A percentile compares a stretch with the other conserved stretches of the same genome.
Evolutionary conservation across 495 filamentous ascomycete genomes (phyloP).

Genomic region (Glutinoglossum americanum): DNA sequence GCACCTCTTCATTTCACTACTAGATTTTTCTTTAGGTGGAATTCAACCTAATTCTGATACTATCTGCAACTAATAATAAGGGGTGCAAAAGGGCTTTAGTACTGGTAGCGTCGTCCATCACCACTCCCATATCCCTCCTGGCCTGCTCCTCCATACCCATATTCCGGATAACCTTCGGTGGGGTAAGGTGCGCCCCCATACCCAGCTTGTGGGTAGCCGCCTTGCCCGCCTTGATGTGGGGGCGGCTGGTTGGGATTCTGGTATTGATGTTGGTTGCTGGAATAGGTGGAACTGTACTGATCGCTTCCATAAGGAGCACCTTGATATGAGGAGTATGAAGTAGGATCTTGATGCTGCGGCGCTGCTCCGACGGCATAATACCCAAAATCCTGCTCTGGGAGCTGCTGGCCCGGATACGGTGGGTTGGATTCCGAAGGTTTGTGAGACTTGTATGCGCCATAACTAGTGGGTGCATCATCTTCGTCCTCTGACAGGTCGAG

Average conservation of each 20-base stretch:
- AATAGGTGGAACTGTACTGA: not conserved
- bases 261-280: not conserved
- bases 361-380: not conserved
- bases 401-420: not conserved
- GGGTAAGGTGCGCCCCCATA: not conserved
- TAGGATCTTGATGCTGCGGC: not conserved
- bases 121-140: not conserved
- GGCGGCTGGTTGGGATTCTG: not conserved
- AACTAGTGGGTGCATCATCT: not conserved
- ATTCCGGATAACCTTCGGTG: not conserved
- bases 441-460: not conserved
- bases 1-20: not conserved
- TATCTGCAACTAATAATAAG: not conserved
- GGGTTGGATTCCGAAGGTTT: not conserved
- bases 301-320: not conserved
- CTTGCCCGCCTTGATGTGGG: not conserved
- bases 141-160: not conserved
- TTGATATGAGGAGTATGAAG: not conserved
- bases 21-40: no score
- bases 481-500: not conserved
- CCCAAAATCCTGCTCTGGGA: not conserved
- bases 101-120: not conserved
- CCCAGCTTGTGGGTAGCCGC: not conserved
- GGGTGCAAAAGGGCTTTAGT: not conserved
- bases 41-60: not conserved